These are phyloP conservation scores for Pisolithus tinctorius DNA, from an alignment of 768 basidiomycete species.

Conservation along the genomic window DNA sequence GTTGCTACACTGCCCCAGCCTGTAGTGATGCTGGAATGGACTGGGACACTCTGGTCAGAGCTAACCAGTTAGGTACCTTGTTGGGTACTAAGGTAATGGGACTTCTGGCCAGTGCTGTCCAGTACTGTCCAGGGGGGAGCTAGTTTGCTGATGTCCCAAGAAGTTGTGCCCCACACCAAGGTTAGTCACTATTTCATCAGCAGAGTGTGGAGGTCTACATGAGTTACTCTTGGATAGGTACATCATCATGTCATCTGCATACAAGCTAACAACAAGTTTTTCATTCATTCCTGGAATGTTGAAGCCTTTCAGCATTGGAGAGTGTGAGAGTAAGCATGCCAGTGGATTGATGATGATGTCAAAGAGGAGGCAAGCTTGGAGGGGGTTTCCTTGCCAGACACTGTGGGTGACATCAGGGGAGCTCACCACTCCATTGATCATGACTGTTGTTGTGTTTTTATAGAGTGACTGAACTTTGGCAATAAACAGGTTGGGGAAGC, in stretches of 20 bases:
- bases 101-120: not conserved
- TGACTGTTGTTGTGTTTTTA: conserved; percentile 22
- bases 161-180: no score
- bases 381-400: no score
- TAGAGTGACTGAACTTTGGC: conserved; percentile 21
- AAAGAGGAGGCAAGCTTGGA: no score
- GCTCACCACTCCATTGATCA: conserved; percentile 28
- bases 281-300: no score
- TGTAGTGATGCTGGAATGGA: not conserved
- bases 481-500: conserved; percentile 23
- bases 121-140: not conserved
- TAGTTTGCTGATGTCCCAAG: not conserved
- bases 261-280: no score
- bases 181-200: no score
- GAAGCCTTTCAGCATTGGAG: no score
- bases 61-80: not conserved
- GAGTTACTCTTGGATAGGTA: no score
- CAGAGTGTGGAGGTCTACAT: no score
- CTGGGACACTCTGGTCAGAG: not conserved
- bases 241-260: no score
- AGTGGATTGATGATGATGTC: no score
- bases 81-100: not conserved
- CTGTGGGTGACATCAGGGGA: not conserved
- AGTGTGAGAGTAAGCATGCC: no score
- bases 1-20: not conserved